These are phyloP conservation scores for Platismatia glauca DNA, from an alignment of 495 filamentous ascomycete species.

Conservation along the genomic window DNA sequence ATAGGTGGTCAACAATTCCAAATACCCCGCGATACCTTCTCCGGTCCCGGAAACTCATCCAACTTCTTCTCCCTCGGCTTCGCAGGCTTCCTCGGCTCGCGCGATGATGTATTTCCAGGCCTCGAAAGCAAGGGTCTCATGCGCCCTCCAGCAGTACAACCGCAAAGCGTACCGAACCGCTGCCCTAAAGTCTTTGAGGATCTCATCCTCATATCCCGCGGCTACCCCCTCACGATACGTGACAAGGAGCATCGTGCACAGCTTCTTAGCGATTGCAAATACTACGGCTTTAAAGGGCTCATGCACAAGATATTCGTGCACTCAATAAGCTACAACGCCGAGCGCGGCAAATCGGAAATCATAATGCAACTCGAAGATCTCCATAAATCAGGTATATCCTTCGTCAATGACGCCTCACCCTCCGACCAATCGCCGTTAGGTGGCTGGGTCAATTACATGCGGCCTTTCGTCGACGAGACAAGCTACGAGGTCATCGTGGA, in stretches of 20 bases:
- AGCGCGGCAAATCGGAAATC: slow-evolving; percentile 62
- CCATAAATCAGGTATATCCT: slow-evolving; percentile 69
- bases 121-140: slow-evolving; percentile 72
- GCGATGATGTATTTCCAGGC: slow-evolving; percentile 76
- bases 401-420: slow-evolving; percentile 38
- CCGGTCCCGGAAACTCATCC: slow-evolving; percentile 71
- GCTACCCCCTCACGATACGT: slow-evolving; percentile 76
- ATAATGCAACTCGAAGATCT: slow-evolving; percentile 75
- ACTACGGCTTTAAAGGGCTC: slow-evolving; percentile 83
- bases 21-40: slow-evolving; percentile 83
- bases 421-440: slow-evolving; percentile 26
- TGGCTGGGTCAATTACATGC: slow-evolving; percentile 67
- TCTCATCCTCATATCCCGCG: slow-evolving; percentile 72
- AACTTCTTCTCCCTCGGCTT: slow-evolving; percentile 97
- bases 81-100: slow-evolving; percentile 75
- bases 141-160: slow-evolving; percentile 77
- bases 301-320: slow-evolving; percentile 84
- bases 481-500: slow-evolving; percentile 71
- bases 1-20: slow-evolving; percentile 81
- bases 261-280: slow-evolving; percentile 79
- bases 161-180: slow-evolving; percentile 71
- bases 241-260: slow-evolving; percentile 68
- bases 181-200: slow-evolving; percentile 74
- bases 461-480: slow-evolving; percentile 71
- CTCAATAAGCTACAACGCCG: slow-evolving; percentile 65